A percentile compares a stretch with the other conserved stretches of the same genome.
phyloP scores from a whole-genome alignment of 2,329 filamentous ascomycete genomes.

The Pestalotiopsis fici region DNA sequence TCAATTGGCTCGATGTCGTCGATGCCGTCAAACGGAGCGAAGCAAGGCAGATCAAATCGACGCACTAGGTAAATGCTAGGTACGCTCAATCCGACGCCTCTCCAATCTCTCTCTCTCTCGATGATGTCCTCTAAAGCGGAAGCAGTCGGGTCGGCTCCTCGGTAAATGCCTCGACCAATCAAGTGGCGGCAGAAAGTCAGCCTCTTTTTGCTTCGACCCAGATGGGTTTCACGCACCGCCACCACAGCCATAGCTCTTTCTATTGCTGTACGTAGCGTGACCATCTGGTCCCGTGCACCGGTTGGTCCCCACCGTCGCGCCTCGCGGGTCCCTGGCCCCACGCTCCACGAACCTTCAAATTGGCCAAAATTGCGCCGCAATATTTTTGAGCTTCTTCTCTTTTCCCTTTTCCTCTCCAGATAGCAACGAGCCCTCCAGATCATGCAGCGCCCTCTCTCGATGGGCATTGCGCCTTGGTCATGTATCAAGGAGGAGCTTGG shows the following conservation, averaged over 20 bases:
- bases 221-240: background rate
- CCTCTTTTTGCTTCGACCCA: background rate
- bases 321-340: background rate
- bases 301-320: background rate
- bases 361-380: background rate
- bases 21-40: background rate
- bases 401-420: conserved; percentile 42
- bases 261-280: no score
- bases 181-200: conserved; percentile 4
- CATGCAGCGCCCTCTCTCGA: conserved; percentile 18
- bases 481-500: conserved; percentile 24
- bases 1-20: background rate
- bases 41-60: background rate
- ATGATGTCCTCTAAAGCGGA: conserved; percentile 3
- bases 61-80: background rate
- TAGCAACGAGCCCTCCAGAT: conserved; percentile 48
- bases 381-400: conserved; percentile 14
- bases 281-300: background rate
- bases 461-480: conserved; percentile 21
- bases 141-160: conserved; percentile 10
- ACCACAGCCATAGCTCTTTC: background rate
- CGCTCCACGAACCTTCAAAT: background rate
- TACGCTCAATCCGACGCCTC: background rate
- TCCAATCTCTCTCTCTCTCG: background rate
- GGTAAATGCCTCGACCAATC: conserved; percentile 11